Percentiles rank a stretch among this genome's conserved stretches.
Evolutionary conservation across 2,329 filamentous ascomycete species (phyloP).

Genomic region (Tolypocladium inflatum): DNA sequence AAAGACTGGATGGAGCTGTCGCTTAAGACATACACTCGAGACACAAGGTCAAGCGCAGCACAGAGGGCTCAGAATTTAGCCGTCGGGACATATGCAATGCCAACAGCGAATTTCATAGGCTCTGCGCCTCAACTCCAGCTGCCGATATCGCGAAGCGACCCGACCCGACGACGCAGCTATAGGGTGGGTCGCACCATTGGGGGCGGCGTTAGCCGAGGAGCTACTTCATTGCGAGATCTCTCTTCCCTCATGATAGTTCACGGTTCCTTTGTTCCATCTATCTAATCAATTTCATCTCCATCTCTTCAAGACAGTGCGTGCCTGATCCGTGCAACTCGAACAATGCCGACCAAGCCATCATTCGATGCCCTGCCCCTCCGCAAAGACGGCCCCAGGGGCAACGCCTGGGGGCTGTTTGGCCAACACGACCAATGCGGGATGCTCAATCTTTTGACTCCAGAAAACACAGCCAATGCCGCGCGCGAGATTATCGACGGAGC

Average conservation of each 20-base stretch:
- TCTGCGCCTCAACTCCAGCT: background rate
- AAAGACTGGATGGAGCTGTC: background rate
- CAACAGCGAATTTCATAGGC: no score
- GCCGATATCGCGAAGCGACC: background rate
- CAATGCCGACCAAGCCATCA: slow-evolving; percentile 8
- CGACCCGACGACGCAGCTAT: background rate
- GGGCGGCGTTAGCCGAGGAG: background rate
- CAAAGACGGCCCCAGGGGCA: slow-evolving; percentile 37
- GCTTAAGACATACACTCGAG: background rate
- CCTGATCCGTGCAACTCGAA: background rate
- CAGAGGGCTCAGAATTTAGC: background rate
- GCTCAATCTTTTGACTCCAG: slow-evolving; percentile 41
- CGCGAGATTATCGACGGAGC: slow-evolving; percentile 18
- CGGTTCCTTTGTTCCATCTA: background rate
- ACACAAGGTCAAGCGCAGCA: background rate
- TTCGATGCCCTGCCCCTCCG: slow-evolving; percentile 40
- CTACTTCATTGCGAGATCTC: background rate
- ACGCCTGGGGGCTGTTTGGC: slow-evolving; percentile 48
- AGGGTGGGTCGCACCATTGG: background rate
- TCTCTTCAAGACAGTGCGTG: no score
- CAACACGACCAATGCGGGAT: slow-evolving; percentile 40
- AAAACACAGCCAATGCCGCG: slow-evolving; percentile 12
- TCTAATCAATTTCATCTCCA: background rate
- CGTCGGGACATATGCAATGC: background rate
- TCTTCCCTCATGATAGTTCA: background rate